Evolutionary conservation across 805 yeast genomes (phyloP).

Genomic region (Kodamaea leandrae): DNA sequence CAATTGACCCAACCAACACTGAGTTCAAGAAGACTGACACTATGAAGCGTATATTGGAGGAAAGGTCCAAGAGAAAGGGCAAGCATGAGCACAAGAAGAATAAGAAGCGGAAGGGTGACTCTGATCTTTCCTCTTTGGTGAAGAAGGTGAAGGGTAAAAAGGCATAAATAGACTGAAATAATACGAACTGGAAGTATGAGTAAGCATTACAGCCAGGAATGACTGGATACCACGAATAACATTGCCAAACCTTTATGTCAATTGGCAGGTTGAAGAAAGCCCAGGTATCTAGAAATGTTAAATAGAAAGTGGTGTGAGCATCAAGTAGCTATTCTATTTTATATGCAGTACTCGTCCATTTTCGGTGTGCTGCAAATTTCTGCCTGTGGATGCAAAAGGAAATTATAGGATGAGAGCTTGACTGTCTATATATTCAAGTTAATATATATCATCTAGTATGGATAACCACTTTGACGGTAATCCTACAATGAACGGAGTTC

Average conservation of each 20-base stretch:
- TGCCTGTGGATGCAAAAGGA: constrained; percentile 4
- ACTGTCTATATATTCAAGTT: too few relatives aligned
- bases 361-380: constrained; percentile 4
- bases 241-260: too few relatives aligned
- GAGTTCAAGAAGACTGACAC: constrained; percentile 85
- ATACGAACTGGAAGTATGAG: neutral
- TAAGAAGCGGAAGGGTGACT: constrained; percentile 15
- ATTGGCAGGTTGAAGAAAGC: too few relatives aligned
- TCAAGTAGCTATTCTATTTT: too few relatives aligned
- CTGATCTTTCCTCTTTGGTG: constrained; percentile 38
- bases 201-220: too few relatives aligned
- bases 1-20: constrained; percentile 91
- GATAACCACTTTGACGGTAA: neutral
- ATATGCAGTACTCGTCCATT: neutral
- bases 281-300: too few relatives aligned
- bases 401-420: neutral
- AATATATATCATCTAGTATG: neutral
- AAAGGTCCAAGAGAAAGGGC: constrained; percentile 56
- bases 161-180: neutral
- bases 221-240: too few relatives aligned
- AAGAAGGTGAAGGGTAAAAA: constrained; percentile 49
- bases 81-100: constrained; percentile 13
- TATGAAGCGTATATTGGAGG: constrained; percentile 78
- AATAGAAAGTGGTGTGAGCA: too few relatives aligned
- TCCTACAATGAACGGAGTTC: constrained; percentile 8